Conservation (phyloP, 805 yeast genomes). For the Pichia kluyveri region DNA sequence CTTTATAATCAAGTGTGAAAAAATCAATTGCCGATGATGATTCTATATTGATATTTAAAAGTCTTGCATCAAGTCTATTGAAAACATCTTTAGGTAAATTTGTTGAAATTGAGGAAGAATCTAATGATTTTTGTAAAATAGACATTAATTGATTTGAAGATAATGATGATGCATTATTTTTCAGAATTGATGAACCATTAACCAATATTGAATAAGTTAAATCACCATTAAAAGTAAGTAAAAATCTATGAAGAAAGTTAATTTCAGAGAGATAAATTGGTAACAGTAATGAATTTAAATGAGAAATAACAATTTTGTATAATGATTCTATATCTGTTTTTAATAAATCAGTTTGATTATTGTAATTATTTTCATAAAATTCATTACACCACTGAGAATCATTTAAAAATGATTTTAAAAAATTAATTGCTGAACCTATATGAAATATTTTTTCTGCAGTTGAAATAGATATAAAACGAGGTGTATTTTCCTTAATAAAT, state of each 20-base stretch:
- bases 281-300: slow-evolving; percentile 39
- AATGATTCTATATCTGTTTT: slow-evolving; percentile 26
- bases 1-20: slow-evolving; percentile 73
- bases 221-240: slow-evolving; percentile 74
- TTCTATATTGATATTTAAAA: slow-evolving; percentile 54
- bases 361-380: background rate
- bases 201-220: slow-evolving; percentile 58
- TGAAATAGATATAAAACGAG: slow-evolving; percentile 33
- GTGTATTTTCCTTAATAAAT: slow-evolving; percentile 28
- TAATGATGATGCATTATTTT: slow-evolving; percentile 53
- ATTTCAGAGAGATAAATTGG: slow-evolving; percentile 45
- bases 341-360: slow-evolving; percentile 15
- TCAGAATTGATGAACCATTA: slow-evolving; percentile 44
- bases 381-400: slow-evolving; percentile 5
- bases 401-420: slow-evolving; percentile 4
- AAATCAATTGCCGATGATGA: slow-evolving; percentile 80
- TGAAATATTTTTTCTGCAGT: slow-evolving; percentile 42
- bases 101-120: slow-evolving; percentile 39
- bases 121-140: slow-evolving; percentile 55
- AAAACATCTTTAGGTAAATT: slow-evolving; percentile 30
- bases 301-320: slow-evolving; percentile 38
- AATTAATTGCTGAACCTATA: slow-evolving; percentile 65
- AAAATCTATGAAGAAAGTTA: slow-evolving; percentile 51
- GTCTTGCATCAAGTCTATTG: slow-evolving; percentile 69
- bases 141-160: slow-evolving; percentile 59